Evolutionary conservation across 345 rosid species (phyloP), one percentile per base, ranked within the genome.

Genomic region (Euphorbia peplus): DNA sequence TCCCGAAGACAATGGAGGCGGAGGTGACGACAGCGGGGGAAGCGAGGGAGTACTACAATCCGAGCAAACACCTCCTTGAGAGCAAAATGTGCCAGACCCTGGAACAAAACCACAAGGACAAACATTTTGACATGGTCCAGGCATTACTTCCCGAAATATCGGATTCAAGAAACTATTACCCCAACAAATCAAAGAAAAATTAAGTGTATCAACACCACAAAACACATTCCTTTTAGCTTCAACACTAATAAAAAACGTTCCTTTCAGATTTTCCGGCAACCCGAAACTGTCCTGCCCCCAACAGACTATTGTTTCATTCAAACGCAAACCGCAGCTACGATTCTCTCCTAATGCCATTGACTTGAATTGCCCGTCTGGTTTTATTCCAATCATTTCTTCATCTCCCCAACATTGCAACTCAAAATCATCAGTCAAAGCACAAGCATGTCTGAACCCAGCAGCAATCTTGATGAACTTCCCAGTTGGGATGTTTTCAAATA

Each of bases 131-230:
- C 95, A 90, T 5, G 92, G 77, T 41, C 96, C 87, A 0, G 96
- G 92, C 66, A 83, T 16, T 11, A 84, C 83, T 6, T 62, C 0
- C 9, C 51, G 63, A 51, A 90, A 88, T 16, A 90, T 85, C 69
- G 2, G 50, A 44, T 44, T 54, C 25, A 83, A 75, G 55, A 7
- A 46, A 44, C 75, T 63, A 57, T 78, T 68, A 1, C 91, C 95
- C 98, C 98, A 92, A 19, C 96, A 92, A 55, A 63, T 68, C 73
- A 92, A 76, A 0, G 92, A 82, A 41, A 16, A 80, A 76, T 81
- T 68, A 0, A 0, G 0, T 2, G 22, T 15, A 29, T 16, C 10
- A 56, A 90, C 87, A 4, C 92, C 96, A 14, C 96, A 92, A 65
- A 92, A 92, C 37, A 87, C 82, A 11, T 13, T 26, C 46, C 71